Evolutionary conservation across 352 stramenopile genomes (phyloP).

Genomic region (Globisporangium paddicum): DNA sequence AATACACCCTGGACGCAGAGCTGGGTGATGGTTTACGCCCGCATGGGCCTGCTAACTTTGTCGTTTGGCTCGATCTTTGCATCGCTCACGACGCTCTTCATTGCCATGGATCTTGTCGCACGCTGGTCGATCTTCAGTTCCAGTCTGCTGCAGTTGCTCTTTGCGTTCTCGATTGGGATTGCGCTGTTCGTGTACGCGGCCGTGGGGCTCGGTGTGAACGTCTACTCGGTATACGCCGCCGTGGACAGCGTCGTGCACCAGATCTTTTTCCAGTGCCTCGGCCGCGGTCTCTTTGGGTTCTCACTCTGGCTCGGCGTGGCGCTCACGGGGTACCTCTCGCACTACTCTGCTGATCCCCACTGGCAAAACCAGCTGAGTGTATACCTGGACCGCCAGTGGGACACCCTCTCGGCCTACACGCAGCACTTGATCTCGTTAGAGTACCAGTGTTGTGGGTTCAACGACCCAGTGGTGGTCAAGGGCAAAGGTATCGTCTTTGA

Average conservation of each 20-base stretch:
- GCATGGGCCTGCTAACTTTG: conserved; percentile 9
- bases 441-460: conserved; percentile 49
- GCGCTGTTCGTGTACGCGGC: conserved; percentile 27
- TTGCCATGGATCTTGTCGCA: conserved; percentile 35
- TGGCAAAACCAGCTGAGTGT: conserved; percentile 27
- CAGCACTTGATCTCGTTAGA: conserved; percentile 37
- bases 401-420: conserved; percentile 15
- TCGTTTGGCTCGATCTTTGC: conserved; percentile 18
- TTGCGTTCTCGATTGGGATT: conserved; percentile 29
- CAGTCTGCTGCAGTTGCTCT: conserved; percentile 42
- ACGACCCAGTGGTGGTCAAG: conserved; percentile 31
- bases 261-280: conserved; percentile 33
- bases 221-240: conserved; percentile 29
- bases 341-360: conserved; percentile 20
- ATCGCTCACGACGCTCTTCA: conserved; percentile 23
- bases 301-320: conserved; percentile 27
- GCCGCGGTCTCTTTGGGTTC: conserved; percentile 6
- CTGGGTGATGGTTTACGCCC: conserved; percentile 12
- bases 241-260: conserved; percentile 33
- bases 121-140: conserved; percentile 42
- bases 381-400: conserved; percentile 42
- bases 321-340: conserved; percentile 32
- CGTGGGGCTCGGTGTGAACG: conserved; percentile 25
- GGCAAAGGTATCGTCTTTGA: conserved; percentile 39
- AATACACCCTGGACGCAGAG: conserved; percentile 13